These are phyloP conservation scores for Buxus sempervirens DNA, from an alignment of 164 flowering plant species.

Conservation along the genomic window DNA sequence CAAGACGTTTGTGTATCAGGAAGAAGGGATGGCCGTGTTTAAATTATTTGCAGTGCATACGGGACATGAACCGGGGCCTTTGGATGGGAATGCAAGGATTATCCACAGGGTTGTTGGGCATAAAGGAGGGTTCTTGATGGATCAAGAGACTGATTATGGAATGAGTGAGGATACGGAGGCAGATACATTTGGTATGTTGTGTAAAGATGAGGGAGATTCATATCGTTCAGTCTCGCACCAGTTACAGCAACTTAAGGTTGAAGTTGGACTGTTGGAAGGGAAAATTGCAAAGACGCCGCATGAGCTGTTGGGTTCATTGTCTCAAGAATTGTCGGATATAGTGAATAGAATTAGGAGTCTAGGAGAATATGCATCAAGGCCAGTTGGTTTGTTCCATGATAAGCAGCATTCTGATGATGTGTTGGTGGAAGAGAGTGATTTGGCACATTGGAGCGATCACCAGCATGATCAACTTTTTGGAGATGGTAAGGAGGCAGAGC, in stretches of 20 bases:
- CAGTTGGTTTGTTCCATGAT: slow-evolving; percentile 43
- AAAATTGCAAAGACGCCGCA: slow-evolving; percentile 54
- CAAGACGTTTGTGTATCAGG: slow-evolving; percentile 89
- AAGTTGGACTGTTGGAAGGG: slow-evolving; percentile 67
- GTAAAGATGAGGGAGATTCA: slow-evolving; percentile 61
- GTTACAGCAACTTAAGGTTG: slow-evolving; percentile 68
- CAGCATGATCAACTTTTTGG: slow-evolving; percentile 60
- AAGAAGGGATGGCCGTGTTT: slow-evolving; percentile 88
- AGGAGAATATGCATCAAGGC: slow-evolving; percentile 54
- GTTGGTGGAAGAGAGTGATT: slow-evolving; percentile 65
- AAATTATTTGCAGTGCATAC: slow-evolving; percentile 95
- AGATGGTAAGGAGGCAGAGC: slow-evolving; percentile 69
- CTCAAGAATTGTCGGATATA: slow-evolving; percentile 67
- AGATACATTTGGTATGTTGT: slow-evolving; percentile 52
- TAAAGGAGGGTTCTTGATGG: slow-evolving; percentile 65
- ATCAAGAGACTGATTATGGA: slow-evolving; percentile 69
- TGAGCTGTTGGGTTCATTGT: slow-evolving; percentile 55
- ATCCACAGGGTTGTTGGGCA: slow-evolving; percentile 92
- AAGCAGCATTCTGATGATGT: slow-evolving; percentile 70
- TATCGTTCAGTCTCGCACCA: slow-evolving; percentile 64
- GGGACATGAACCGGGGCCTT: slow-evolving; percentile 95
- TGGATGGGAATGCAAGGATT: slow-evolving; percentile 98
- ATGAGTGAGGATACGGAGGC: slow-evolving; percentile 67
- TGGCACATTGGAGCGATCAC: slow-evolving; percentile 77
- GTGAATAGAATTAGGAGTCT: slow-evolving; percentile 57